phyloP scores from a whole-genome alignment of 2,329 filamentous ascomycete genomes.

The Paraphoma chrysanthemicola region DNA sequence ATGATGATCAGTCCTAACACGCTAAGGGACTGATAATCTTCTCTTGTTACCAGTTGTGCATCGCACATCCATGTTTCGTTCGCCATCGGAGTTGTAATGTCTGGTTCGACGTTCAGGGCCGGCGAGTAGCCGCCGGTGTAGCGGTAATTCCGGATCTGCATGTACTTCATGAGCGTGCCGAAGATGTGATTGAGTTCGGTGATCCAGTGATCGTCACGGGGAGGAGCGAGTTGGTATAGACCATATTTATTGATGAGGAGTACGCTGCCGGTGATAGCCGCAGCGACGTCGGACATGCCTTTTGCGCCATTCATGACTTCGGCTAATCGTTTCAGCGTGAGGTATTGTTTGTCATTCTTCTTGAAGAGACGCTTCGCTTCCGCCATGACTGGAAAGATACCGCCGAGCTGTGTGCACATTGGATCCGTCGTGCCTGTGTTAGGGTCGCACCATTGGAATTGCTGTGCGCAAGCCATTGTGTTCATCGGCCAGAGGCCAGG shows the following conservation, averaged over 20 bases:
- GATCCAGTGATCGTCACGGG: background rate
- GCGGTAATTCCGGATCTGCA: background rate
- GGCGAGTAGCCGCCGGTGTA: background rate
- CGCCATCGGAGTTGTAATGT: background rate
- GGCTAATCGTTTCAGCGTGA: background rate
- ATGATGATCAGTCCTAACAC: background rate
- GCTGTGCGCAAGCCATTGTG: background rate
- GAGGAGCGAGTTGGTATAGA: background rate
- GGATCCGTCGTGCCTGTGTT: background rate
- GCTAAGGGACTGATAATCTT: constrained; percentile 1
- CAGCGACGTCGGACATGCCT: background rate
- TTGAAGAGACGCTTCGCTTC: background rate
- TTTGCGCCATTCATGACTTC: background rate
- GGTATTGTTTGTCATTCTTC: background rate
- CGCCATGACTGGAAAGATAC: background rate
- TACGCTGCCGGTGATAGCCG: background rate
- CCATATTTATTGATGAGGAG: background rate
- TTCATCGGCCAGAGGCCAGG: background rate
- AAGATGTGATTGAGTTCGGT: background rate
- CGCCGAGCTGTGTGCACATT: background rate
- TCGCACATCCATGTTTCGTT: constrained; percentile 5
- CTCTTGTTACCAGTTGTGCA: background rate
- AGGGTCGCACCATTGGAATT: background rate
- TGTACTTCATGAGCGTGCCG: background rate
- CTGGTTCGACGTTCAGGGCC: background rate